Evolutionary conservation across 1,284 basidiomycete species (phyloP).

Genomic region (Cystobasidium pallidum): DNA sequence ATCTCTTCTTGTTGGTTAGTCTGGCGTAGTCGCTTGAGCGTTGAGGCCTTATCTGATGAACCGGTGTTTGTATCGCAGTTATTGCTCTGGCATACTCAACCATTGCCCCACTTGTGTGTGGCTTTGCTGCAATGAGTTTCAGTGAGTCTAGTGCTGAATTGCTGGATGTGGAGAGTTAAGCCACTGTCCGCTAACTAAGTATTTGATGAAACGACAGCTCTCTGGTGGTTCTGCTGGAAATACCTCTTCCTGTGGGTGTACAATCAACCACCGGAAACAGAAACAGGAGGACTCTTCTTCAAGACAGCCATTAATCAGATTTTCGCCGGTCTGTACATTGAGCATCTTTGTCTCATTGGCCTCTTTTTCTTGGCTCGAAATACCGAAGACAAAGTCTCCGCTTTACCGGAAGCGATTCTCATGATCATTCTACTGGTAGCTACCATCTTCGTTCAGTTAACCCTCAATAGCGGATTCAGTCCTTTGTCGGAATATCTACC

Average conservation of each 20-base stretch:
- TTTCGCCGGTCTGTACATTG: slow-evolving; percentile 82
- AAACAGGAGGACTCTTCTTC: slow-evolving; percentile 95
- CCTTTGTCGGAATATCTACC: slow-evolving; percentile 64
- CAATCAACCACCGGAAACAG: slow-evolving; percentile 71
- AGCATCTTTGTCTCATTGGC: slow-evolving; percentile 74
- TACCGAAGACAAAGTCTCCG: slow-evolving; percentile 61
- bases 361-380: slow-evolving; percentile 83
- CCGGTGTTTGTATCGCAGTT: slow-evolving; percentile 41
- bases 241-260: slow-evolving; percentile 61
- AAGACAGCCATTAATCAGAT: slow-evolving; percentile 89
- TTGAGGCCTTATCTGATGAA: background rate
- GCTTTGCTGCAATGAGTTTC: slow-evolving; percentile 81
- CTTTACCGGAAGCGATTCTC: slow-evolving; percentile 66
- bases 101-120: slow-evolving; percentile 92
- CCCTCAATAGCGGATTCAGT: slow-evolving; percentile 59
- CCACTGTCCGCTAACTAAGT: background rate
- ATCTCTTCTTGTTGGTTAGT: slow-evolving; percentile 29
- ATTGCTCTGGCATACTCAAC: slow-evolving; percentile 71
- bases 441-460: slow-evolving; percentile 61
- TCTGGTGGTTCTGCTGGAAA: slow-evolving; percentile 85
- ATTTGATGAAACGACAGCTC: slow-evolving; percentile 54
- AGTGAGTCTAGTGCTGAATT: slow-evolving; percentile 48
- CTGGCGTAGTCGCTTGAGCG: background rate
- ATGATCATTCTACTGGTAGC: slow-evolving; percentile 80
- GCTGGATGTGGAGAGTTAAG: background rate